Evolutionary conservation across 1,139 yeast species (phyloP), one percentile per base, ranked within the genome.

Genomic region (Blastobotrys persicus): DNA sequence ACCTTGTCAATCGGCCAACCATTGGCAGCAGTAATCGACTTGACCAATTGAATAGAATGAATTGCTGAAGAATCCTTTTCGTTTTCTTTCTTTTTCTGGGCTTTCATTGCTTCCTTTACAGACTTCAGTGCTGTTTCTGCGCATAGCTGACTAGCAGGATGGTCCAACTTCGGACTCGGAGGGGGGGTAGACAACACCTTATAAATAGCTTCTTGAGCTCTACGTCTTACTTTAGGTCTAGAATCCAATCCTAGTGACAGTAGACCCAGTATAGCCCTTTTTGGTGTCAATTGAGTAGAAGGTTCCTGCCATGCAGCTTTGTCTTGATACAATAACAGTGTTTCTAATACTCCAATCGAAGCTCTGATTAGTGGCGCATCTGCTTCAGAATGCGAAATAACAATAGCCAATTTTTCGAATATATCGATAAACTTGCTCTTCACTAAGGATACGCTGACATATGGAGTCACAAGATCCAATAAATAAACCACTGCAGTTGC

Each of bases 191-290:
- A 56, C 55, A 92, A 72, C 31, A 92, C 73, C 4, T 73, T 76
- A 44, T 76, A 70, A 17, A 92, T 76, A 1, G 97, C 87, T 52
- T 92, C 98, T 59, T 85, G 87, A 1, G 98, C 96, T 73, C 97
- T 82, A 78, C 87, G 88, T 68, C 99, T 81, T 11, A 94, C 95
- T 63, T 94, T 94, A 31, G 99, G 98, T 65, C 98, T 79, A 41
- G 88, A 84, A 66, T 94, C 98, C 48, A 87, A 71, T 0, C 92
- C 79, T 55, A 89, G 75, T 61, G 88, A 91, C 54, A 92, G 71
- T 52, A 94, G 70, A 34, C 95, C 97, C 44, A 80, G 77, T 54
- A 91, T 71, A 20, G 94, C 96, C 71, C 95, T 80, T 63, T 78
- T 79, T 28, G 97, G 95, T 26, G 92, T 83, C 56, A 87, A 74